Conservation (phyloP, 2,329 filamentous ascomycete species). For the Stagonosporopsis cucurbitacearum region DNA sequence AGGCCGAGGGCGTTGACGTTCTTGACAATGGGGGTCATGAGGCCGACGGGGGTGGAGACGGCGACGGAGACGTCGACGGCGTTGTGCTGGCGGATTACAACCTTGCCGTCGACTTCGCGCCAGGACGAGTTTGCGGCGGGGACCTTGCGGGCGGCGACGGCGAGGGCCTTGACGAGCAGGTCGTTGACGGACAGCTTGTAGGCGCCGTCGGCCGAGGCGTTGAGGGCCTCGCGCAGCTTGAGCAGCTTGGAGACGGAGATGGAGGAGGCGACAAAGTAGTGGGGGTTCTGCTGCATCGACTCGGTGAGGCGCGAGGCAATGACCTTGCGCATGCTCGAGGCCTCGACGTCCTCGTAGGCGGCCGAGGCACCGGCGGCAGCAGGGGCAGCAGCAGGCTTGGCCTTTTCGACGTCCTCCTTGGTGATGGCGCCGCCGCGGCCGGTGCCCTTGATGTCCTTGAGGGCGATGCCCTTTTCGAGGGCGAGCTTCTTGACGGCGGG, state of each 20-base stretch:
- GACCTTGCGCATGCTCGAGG: constrained; percentile 95
- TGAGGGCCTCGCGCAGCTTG: constrained; percentile 93
- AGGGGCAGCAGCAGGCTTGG: constrained; percentile 61
- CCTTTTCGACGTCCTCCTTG: constrained; percentile 92
- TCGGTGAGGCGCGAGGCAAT: constrained; percentile 90
- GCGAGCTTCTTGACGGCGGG: constrained; percentile 81
- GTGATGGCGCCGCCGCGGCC: constrained; percentile 87
- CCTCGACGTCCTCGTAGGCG: constrained; percentile 81
- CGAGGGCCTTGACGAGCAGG: constrained; percentile 97
- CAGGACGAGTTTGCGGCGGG: constrained; percentile 96
- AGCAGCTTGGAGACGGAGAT: constrained; percentile 94
- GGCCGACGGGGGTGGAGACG: constrained; percentile 87
- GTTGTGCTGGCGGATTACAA: constrained; percentile 89
- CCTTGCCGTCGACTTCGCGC: constrained; percentile 76
- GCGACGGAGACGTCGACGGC: constrained; percentile 94
- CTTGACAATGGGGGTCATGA: constrained; percentile 97
- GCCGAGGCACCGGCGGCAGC: constrained; percentile 63
- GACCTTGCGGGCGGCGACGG: constrained; percentile 87
- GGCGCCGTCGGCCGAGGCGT: constrained; percentile 84
- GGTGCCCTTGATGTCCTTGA: constrained; percentile 83
- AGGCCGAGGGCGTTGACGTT: constrained; percentile 87
- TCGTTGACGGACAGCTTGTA: constrained; percentile 99
- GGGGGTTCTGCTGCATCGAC: constrained; percentile 91
- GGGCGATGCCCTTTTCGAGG: constrained; percentile 79
- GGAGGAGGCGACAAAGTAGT: constrained; percentile 94